Percentiles rank a stretch among this genome's conserved stretches.
Evolutionary conservation across 179 eudicot genomes (phyloP).

Genomic region (Beta macrorhiza): DNA sequence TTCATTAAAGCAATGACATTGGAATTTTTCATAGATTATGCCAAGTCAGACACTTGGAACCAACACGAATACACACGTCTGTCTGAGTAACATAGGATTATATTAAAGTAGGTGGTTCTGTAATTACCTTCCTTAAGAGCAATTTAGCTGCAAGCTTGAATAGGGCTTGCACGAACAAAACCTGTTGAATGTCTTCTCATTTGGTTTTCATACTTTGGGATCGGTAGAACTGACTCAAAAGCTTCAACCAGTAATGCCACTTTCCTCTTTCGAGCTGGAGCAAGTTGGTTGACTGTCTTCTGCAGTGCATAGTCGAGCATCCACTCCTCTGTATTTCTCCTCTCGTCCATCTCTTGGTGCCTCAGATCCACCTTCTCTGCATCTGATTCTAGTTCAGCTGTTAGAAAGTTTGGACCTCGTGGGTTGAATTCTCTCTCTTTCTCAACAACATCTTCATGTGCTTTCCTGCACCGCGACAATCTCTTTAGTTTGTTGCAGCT

Average conservation of each 20-base stretch:
- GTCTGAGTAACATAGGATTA: background rate
- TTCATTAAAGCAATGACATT: no score
- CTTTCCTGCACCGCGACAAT: constrained; percentile 30
- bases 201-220: constrained; percentile 36
- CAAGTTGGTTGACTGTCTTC: constrained; percentile 64
- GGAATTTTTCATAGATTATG: no score
- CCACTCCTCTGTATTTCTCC: constrained; percentile 78
- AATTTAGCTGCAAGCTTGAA: constrained; percentile 62
- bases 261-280: constrained; percentile 70
- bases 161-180: constrained; percentile 36
- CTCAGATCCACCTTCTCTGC: constrained; percentile 77
- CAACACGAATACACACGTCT: no score
- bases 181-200: constrained; percentile 35
- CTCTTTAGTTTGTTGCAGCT: constrained; percentile 26
- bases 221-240: constrained; percentile 70
- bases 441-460: constrained; percentile 36
- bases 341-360: constrained; percentile 77
- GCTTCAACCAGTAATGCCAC: constrained; percentile 88
- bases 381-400: constrained; percentile 57
- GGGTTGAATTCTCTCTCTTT: constrained; percentile 56
- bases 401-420: constrained; percentile 70
- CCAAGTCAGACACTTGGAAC: no score
- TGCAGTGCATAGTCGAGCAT: constrained; percentile 81
- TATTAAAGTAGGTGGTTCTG: background rate
- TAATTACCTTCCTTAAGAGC: constrained; percentile 18